phyloP scores from a whole-genome alignment of 768 basidiomycete genomes.

The Pleurotus citrinopileatus region DNA sequence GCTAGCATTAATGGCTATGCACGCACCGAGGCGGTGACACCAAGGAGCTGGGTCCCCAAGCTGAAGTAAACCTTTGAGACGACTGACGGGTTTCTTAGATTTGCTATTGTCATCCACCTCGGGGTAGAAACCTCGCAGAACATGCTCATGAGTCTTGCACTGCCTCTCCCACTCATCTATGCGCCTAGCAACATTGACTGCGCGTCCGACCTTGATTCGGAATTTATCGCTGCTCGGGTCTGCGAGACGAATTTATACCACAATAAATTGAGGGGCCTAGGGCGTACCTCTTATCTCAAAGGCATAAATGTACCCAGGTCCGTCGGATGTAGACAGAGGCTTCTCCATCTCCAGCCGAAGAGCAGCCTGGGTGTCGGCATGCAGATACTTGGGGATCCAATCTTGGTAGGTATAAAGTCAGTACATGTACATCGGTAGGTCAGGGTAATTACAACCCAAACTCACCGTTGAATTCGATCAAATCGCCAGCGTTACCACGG shows the following conservation, averaged over 20 bases:
- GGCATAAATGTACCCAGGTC: slow-evolving; percentile 76
- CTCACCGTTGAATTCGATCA: slow-evolving; percentile 59
- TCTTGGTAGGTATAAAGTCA: slow-evolving; percentile 33
- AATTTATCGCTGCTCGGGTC: slow-evolving; percentile 36
- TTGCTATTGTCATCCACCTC: slow-evolving; percentile 27
- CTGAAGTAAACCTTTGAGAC: slow-evolving; percentile 52
- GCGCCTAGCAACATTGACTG: slow-evolving; percentile 69
- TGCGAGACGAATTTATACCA: neutral
- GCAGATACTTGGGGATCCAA: slow-evolving; percentile 69
- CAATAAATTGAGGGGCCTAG: neutral
- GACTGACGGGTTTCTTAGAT: neutral
- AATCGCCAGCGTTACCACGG: slow-evolving; percentile 42
- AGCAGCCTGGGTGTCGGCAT: slow-evolving; percentile 55
- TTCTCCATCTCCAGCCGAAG: slow-evolving; percentile 55
- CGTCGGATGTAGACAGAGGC: slow-evolving; percentile 28
- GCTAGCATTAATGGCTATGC: no score
- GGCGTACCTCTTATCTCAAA: slow-evolving; percentile 72
- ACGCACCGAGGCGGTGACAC: slow-evolving; percentile 55
- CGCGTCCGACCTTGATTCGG: slow-evolving; percentile 77
- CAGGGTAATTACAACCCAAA: no score
- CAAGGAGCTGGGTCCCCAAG: slow-evolving; percentile 60
- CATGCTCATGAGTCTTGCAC: slow-evolving; percentile 73
- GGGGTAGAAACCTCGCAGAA: slow-evolving; percentile 76
- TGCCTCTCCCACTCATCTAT: slow-evolving; percentile 81
- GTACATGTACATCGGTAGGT: no score